Base-by-base conservation (phyloP, 495 filamentous ascomycete species). In the Lasiosphaeria hispida region DNA sequence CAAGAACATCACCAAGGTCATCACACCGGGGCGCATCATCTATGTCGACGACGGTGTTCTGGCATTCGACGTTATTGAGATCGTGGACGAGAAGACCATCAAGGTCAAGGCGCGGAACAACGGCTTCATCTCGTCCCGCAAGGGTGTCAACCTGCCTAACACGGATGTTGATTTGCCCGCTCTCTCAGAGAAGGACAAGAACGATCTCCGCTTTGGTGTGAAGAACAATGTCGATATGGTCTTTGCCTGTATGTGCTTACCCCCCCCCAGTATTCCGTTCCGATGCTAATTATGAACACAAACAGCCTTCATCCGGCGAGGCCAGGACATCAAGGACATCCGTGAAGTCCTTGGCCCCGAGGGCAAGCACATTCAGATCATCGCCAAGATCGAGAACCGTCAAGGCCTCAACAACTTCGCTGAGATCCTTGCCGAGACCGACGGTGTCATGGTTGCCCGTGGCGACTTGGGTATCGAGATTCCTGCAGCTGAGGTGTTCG, bases 351-450 rank as follows among this genome's bases (percentile, higher is more conserved):
- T 98, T 37, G 94, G 94, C 45, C 82, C 89, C 66, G 91, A 92
- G n/a, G 94, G 94, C 62, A 87, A 87, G 73, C 88, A 95, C 65
- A 97, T 98, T 68, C 95, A 98, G 83, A 97, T 98, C 75, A 96
- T 98, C 74, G 91, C 94, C 80, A 98, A 98, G 85, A 96, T 98
- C 65, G 94, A 98, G 82, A 98, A 98, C 80, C 89, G 96, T 75
- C 94, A 98, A 77, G 94, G 94, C 52, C 71, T 84, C 36, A 97
- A 97, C 87, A 98, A 98, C 84, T 97, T 98, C 72, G 88, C 91
- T 61, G 94, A 96, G 78, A 97, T 98, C 68, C 85, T 98, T 41
- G 83, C 87, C 70, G 89, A 92, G 80, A 97, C 94, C 17, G 94
- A 98, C 73, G 94, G 95, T 82, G 91, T 98, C 72, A 98, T 98